phyloP scores from a whole-genome alignment of 2,329 filamentous ascomycete species.

The Penicillium italicum region DNA sequence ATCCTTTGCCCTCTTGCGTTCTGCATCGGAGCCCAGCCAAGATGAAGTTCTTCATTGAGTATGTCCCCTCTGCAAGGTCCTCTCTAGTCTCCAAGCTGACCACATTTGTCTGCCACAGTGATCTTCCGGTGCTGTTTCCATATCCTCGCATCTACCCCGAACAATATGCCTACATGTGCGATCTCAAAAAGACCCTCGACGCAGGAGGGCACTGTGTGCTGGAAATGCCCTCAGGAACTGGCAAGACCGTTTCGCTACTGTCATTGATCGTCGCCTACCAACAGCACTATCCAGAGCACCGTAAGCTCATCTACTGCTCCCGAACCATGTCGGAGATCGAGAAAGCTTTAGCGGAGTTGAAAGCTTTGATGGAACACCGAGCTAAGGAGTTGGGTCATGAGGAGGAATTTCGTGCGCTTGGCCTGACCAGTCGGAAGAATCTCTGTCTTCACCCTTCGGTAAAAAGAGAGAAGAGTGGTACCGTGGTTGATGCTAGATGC shows the following conservation, averaged over 20 bases:
- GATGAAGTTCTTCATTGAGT: conserved; percentile 80
- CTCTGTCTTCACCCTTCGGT: conserved; percentile 94
- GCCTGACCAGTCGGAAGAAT: conserved; percentile 94
- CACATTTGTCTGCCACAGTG: conserved; percentile 40
- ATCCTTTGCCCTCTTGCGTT: conserved; percentile 13
- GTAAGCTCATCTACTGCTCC: conserved; percentile 98
- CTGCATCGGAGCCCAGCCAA: conserved; percentile 34
- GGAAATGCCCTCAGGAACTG: conserved; percentile 98
- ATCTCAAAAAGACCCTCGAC: conserved; percentile 85
- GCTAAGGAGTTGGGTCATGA: conserved; percentile 80
- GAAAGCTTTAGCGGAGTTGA: conserved; percentile 88
- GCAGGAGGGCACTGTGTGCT: conserved; percentile 91
- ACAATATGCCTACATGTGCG: conserved; percentile 78
- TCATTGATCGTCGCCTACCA: conserved; percentile 97
- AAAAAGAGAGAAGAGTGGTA: conserved; percentile 91
- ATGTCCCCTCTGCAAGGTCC: conserved; percentile 26
- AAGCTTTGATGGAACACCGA: conserved; percentile 91
- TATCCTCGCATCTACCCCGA: conserved; percentile 72
- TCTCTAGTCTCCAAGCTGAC: conserved; percentile 9
- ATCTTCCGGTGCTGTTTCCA: conserved; percentile 68
- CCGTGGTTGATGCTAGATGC: conserved; percentile 91
- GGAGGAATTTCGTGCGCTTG: conserved; percentile 90
- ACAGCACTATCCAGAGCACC: conserved; percentile 83
- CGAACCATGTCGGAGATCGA: conserved; percentile 99
- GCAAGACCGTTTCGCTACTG: conserved; percentile 92